Conservation (phyloP, 1,284 basidiomycete species). For the Tetrapyrgos nigripes region DNA sequence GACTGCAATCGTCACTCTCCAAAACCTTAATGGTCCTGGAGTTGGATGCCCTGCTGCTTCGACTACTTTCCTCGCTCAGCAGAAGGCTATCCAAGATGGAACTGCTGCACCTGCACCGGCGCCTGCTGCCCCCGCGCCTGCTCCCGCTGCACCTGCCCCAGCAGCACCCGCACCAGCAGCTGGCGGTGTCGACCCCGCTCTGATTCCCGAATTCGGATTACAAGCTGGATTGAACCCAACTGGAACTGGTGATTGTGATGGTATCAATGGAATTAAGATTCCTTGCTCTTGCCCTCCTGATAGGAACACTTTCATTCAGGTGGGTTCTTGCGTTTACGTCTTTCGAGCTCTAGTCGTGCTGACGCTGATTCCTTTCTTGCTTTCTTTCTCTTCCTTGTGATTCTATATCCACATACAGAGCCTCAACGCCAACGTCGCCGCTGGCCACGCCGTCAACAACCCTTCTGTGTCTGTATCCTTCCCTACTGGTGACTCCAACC, state of each 20-base stretch:
- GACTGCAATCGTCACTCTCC: slow-evolving; percentile 53
- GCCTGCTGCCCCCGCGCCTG: slow-evolving; percentile 8
- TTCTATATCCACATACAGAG: slow-evolving; percentile 18
- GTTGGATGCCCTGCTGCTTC: slow-evolving; percentile 58
- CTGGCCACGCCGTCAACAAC: slow-evolving; percentile 52
- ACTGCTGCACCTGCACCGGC: slow-evolving; percentile 23
- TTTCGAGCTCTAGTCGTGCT: neutral
- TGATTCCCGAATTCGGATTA: slow-evolving; percentile 26
- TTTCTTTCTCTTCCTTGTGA: neutral
- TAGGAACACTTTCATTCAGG: slow-evolving; percentile 44
- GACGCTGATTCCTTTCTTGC: neutral
- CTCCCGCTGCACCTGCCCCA: slow-evolving; percentile 13
- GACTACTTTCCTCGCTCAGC: slow-evolving; percentile 56
- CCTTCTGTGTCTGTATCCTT: slow-evolving; percentile 48
- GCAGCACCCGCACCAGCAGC: slow-evolving; percentile 17
- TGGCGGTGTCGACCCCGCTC: slow-evolving; percentile 14
- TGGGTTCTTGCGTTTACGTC: slow-evolving; percentile 23
- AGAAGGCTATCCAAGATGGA: slow-evolving; percentile 48
- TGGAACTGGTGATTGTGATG: slow-evolving; percentile 30
- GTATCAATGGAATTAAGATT: slow-evolving; percentile 24
- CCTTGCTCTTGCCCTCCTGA: slow-evolving; percentile 29
- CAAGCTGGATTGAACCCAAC: slow-evolving; percentile 23
- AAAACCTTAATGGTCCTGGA: slow-evolving; percentile 60
- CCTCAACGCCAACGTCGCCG: slow-evolving; percentile 52
- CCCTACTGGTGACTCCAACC: slow-evolving; percentile 47